Conservation (phyloP, 257 asterid species). For the Solanum gracilifrons region DNA sequence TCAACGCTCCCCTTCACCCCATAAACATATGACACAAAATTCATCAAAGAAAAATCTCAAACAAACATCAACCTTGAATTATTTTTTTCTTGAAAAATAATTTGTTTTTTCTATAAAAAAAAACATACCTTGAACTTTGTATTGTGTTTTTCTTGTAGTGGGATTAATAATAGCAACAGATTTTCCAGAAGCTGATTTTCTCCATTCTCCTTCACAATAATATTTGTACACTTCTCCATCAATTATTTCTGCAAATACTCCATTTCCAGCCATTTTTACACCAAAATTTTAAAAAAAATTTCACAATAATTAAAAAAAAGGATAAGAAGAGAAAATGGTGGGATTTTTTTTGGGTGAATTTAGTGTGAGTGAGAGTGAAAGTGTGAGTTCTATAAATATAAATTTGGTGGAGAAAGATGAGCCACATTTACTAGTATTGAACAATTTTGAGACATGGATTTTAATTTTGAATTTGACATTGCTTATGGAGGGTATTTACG, state of each 20-base stretch:
- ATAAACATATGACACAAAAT: background rate
- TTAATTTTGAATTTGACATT: background rate
- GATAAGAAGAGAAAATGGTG: background rate
- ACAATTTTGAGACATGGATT: constrained; percentile 6
- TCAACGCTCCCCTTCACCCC: background rate
- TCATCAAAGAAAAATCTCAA: background rate
- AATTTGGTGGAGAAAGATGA: constrained; percentile 18
- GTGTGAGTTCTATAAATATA: background rate
- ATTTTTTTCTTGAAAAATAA: background rate
- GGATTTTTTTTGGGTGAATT: background rate
- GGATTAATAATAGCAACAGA: constrained; percentile 79
- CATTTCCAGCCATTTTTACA: constrained; percentile 66
- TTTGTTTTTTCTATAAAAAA: background rate
- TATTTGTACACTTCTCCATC: constrained; percentile 76
- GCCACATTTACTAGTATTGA: constrained; percentile 16
- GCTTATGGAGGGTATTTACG: background rate
- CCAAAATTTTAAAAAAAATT: background rate
- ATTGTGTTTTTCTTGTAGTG: constrained; percentile 71
- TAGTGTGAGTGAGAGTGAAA: background rate
- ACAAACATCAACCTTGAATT: background rate
- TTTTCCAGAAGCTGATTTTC: constrained; percentile 59
- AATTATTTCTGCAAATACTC: constrained; percentile 62
- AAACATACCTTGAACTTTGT: constrained; percentile 89
- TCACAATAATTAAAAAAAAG: background rate
- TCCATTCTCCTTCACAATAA: constrained; percentile 87